These are phyloP conservation scores for Calonectria honghensis DNA, from an alignment of 2,329 filamentous ascomycete genomes.

Conservation along the genomic window DNA sequence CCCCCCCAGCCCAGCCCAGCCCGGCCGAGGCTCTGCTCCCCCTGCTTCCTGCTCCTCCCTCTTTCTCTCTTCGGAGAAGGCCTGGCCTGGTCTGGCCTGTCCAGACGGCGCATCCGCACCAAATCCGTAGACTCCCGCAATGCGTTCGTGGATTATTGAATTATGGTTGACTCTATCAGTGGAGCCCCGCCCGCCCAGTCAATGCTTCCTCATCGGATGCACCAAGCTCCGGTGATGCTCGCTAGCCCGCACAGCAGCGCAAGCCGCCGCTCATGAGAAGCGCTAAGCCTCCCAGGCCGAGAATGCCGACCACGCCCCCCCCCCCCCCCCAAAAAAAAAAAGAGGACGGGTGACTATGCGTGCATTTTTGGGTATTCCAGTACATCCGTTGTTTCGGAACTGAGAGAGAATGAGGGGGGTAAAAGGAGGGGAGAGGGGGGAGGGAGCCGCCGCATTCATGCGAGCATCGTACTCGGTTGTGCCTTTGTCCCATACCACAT, in stretches of 20 bases:
- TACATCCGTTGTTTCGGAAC: conserved; percentile 13
- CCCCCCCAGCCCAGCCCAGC: neutral
- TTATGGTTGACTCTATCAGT: neutral
- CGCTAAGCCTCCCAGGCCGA: neutral
- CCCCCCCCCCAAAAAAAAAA: too few relatives aligned
- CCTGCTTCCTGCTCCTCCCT: neutral
- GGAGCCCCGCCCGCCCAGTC: too few relatives aligned
- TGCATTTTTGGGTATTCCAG: neutral
- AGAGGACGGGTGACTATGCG: neutral
- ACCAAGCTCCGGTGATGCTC: neutral
- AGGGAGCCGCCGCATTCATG: neutral
- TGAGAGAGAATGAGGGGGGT: neutral
- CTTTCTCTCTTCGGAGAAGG: neutral
- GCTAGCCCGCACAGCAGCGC: too few relatives aligned
- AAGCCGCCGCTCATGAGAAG: neutral
- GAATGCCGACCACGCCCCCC: neutral
- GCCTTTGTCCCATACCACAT: neutral
- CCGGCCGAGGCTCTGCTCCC: conserved; percentile 9
- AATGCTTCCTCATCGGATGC: neutral
- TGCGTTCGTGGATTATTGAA: neutral
- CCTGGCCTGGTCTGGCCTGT: too few relatives aligned
- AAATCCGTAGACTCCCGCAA: neutral
- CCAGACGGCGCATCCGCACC: neutral
- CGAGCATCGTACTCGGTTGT: conserved; percentile 8
- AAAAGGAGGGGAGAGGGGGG: too few relatives aligned